Evolutionary conservation across 495 filamentous ascomycete genomes (phyloP), one percentile per base, ranked within the genome.

Genomic region (Wilcoxina mikolae): DNA sequence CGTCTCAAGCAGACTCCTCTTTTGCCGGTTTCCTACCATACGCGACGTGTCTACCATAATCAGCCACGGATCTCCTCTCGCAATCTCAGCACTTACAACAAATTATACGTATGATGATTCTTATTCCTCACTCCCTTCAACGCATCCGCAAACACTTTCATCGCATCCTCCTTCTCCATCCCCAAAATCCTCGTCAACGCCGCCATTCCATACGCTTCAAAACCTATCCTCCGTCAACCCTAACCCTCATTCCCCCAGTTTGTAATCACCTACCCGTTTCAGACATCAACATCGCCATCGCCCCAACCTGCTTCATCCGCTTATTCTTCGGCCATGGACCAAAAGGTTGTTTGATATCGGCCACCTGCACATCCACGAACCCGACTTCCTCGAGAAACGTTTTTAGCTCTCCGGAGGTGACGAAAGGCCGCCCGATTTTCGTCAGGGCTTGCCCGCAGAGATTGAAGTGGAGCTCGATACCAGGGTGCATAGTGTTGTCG

Each of bases 281-380:
- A 38, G 15, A 17, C 20, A 50, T 50, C 12, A 28, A 17, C 24
- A 28, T 10, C 10, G 2, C 22, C 47, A 4, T 17, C 22, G 2
- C 23, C 3, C 73, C 73, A 20, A 74, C 60, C 26, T 74, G 69
- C 56, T 74, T 76, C 39, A 71, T 59, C 23, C 70, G 69, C 23
- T 67, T 65, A 51, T 76, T 68, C 47, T 70, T 72, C 22, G 73
- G 64, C 72, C 73, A 76, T 11, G 73, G 68, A 44, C 69, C 70
- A 60, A 72, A 68, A 2, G 72, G 73, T 33, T 39, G 42, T 2
- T 48, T 49, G 18, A 50, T 44, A 15, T n/a, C 26, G 17, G 59
- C 28, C 15, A 47, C 55, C 39, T 52, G 46, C 4, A 44, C 4
- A 29, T 63, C 7, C 55, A 50, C 15, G 56, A 56, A 56, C 3